Base-by-base conservation (phyloP, 2,329 filamentous ascomycete genomes). In the Simplicillium sp. region DNA sequence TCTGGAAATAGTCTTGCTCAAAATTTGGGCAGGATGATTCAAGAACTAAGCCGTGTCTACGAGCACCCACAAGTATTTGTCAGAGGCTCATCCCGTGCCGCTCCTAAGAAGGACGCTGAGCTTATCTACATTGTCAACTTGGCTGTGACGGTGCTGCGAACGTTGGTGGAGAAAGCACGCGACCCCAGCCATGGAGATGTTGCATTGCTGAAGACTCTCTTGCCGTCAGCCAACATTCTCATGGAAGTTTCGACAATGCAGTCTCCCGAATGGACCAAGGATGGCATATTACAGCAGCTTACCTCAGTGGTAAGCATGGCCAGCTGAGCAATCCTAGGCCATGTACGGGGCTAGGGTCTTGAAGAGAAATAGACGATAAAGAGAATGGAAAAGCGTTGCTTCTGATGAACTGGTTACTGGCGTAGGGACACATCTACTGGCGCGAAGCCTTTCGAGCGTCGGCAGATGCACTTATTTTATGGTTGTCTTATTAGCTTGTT, bases 1-100 rank as follows among this genome's bases (percentile, higher is more conserved):
- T 87, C 85, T 3, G 79, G 83, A 34, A 88, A 94, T 51, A 86
- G 85, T 0, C 92, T 95, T 59, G 83, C 86, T 1, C 77, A 84
- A 43, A 89, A 82, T 50, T 71, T 97, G 7, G 76, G 90, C 42
- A 75, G 80, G 16, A 70, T 96, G 16, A 77, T 89, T 1, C 81
- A 83, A 44, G 71, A 85, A 4, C 68, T 96, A 3, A 84, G 81
- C 46, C 70, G 70, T 7, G 73, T 82, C 51, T 77, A 73, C 47
- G 75, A 80, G 41, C 66, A 67, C 29, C 63, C 66, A 16, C 63
- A 67, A 13, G 54, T 55, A 20, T 59, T 49, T 29, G 45, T 38
- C 31, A 52, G 50, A 17, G 59, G 53, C 50, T 55, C 56, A 42
- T 55, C 54, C 40, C 54, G 62, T 37, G 52, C 57, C 40, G 55